Base-by-base conservation (phyloP, 2,329 filamentous ascomycete species). In the Aureobasidium melanogenum region DNA sequence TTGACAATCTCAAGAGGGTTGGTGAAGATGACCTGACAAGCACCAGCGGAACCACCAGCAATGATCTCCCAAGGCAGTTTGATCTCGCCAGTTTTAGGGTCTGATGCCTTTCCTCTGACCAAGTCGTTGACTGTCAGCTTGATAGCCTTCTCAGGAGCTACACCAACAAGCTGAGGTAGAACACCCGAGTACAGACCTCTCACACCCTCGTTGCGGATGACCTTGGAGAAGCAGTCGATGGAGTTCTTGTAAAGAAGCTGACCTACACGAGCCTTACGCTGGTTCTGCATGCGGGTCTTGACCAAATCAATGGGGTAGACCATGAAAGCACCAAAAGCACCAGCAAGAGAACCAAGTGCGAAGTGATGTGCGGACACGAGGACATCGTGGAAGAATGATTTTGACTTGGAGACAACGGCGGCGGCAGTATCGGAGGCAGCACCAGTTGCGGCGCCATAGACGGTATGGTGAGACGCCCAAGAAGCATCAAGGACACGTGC, bases 1-100 rank as follows among this genome's bases (percentile, higher is more conserved):
- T 99, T 99, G 80, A 99, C 94, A 71, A 99, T 99, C 75, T 99
- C 94, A 19, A 99, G 85, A 28, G 94, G 94, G 75, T 97, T 99
- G 67, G 91, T 97, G 77, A 97, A 97, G 69, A 97, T 86, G 68
- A 99, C 94, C 87, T 99, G 94, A 77, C 93, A 97, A 67, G 79
- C 92, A 77, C 94, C 94, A 39, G 94, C 94, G 58, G 84, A 80
- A 76, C 88, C 94, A 85, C 94, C 94, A 63, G 94, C 89, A 48
- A 99, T 65, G 63, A 97, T 78, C 77, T 99, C 94, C 64, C 86
- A 79, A 32, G 79, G 77, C 68, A 84, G 76, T 70, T 80, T 82
- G 70, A 99, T 96, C 63, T 84, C 79, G 54, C 88, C 88, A 44
- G 83, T 85, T 65, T 90, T 83, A 70, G 85, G 84, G 69, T 91